These are phyloP conservation scores for Cladosporium halotolerans DNA, from an alignment of 2,329 filamentous ascomycete species.

Conservation along the genomic window DNA sequence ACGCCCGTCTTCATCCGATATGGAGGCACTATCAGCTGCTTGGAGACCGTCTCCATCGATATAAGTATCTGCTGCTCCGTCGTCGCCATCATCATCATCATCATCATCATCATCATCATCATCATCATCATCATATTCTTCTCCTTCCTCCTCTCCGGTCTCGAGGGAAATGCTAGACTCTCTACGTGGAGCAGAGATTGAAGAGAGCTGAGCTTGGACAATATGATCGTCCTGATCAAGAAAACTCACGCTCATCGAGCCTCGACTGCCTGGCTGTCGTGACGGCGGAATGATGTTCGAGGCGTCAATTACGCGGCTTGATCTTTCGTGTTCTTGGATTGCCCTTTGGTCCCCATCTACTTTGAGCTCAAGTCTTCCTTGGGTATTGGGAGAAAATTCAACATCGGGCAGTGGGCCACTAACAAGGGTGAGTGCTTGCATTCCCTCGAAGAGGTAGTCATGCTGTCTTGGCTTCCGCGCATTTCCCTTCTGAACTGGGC, in stretches of 20 bases:
- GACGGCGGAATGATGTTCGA: not conserved
- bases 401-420: conserved; percentile 25
- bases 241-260: conserved; percentile 15
- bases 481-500: not conserved
- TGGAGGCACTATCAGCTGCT: conserved; percentile 8
- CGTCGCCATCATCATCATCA: conserved; percentile 8
- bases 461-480: not conserved
- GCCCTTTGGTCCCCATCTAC: not conserved
- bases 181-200: conserved; percentile 22
- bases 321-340: not conserved
- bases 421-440: conserved; percentile 6
- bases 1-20: not conserved
- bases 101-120: conserved; percentile 10
- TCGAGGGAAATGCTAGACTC: conserved; percentile 17
- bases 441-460: not conserved
- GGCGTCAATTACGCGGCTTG: not conserved
- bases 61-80: conserved; percentile 11
- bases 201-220: conserved; percentile 21
- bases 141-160: conserved; percentile 13
- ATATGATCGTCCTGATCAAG: conserved; percentile 15
- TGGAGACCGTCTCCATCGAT: conserved; percentile 12
- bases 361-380: too few relatives aligned
- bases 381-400: conserved; percentile 8
- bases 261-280: conserved; percentile 8
- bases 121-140: conserved; percentile 13